Conservation (phyloP, 495 filamentous ascomycete genomes). For the Collariella sp. region DNA sequence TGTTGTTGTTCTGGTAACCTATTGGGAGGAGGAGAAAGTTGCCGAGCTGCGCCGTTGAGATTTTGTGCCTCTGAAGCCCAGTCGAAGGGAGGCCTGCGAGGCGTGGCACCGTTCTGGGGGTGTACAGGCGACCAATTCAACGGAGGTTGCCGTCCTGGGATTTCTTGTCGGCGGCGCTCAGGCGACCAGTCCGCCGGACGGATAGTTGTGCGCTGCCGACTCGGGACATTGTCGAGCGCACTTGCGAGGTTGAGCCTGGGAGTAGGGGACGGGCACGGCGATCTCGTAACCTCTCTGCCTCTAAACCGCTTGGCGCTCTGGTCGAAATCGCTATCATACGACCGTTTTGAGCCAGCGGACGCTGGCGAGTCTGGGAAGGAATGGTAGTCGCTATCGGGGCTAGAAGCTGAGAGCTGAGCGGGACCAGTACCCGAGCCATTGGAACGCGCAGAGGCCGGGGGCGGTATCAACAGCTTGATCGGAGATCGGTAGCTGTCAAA, state of each 20-base stretch:
- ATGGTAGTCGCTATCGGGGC: neutral
- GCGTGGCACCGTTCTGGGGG: too few relatives aligned
- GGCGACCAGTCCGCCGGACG: neutral
- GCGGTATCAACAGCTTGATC: neutral
- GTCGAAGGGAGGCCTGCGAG: too few relatives aligned
- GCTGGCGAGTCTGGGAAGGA: neutral
- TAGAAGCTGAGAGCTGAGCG: neutral
- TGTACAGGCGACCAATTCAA: too few relatives aligned
- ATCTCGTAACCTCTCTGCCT: neutral
- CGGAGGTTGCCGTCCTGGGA: too few relatives aligned
- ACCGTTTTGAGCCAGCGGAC: constrained; percentile 9
- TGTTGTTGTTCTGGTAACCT: too few relatives aligned
- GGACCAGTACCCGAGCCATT: neutral
- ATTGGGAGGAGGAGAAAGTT: too few relatives aligned
- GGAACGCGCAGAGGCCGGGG: neutral
- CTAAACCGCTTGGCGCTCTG: constrained; percentile 8
- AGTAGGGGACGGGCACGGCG: neutral
- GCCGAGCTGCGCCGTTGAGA: too few relatives aligned
- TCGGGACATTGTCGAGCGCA: constrained; percentile 19
- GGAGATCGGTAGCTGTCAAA: constrained; percentile 4
- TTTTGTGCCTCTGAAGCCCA: too few relatives aligned
- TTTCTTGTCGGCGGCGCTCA: neutral
- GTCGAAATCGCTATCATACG: constrained; percentile 5
- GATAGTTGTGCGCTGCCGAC: neutral
- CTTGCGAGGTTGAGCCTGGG: neutral